phyloP scores from a whole-genome alignment of 768 basidiomycete species.

The Gymnopilus junonius region DNA sequence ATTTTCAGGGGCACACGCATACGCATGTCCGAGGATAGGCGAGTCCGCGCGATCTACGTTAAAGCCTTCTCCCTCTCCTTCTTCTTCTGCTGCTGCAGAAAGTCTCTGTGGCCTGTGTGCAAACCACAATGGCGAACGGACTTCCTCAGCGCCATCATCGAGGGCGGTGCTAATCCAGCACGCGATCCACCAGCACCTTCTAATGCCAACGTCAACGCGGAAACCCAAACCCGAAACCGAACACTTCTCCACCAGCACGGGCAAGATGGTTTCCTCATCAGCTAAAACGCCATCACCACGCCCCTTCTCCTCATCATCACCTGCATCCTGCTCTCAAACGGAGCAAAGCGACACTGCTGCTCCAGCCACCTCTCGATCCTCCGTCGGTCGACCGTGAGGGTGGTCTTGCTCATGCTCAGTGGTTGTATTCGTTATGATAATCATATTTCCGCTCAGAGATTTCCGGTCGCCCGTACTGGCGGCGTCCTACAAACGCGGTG shows the following conservation, averaged over 20 bases:
- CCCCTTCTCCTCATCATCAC: neutral
- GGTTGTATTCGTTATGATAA: neutral
- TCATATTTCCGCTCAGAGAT: neutral
- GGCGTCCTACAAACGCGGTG: too few relatives aligned
- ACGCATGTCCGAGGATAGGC: conserved; percentile 3
- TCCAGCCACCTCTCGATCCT: conserved; percentile 12
- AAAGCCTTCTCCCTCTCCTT: neutral
- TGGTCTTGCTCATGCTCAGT: neutral
- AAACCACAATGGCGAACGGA: neutral
- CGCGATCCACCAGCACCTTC: neutral
- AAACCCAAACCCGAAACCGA: neutral
- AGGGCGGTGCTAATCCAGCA: neutral
- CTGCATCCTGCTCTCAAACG: neutral
- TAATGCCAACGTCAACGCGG: neutral
- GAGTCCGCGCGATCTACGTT: conserved; percentile 11
- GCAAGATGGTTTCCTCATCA: neutral
- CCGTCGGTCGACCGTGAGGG: neutral
- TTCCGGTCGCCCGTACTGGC: neutral
- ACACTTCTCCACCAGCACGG: neutral
- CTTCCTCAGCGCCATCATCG: neutral
- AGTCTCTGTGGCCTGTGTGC: too few relatives aligned
- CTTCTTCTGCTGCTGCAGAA: neutral
- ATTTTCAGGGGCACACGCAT: neutral
- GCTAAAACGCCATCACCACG: neutral
- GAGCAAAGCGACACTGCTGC: conserved; percentile 11